Evolutionary conservation across 352 stramenopile species (phyloP), one percentile per base, ranked within the genome.

Genomic region (Globisporangium carolinianum): DNA sequence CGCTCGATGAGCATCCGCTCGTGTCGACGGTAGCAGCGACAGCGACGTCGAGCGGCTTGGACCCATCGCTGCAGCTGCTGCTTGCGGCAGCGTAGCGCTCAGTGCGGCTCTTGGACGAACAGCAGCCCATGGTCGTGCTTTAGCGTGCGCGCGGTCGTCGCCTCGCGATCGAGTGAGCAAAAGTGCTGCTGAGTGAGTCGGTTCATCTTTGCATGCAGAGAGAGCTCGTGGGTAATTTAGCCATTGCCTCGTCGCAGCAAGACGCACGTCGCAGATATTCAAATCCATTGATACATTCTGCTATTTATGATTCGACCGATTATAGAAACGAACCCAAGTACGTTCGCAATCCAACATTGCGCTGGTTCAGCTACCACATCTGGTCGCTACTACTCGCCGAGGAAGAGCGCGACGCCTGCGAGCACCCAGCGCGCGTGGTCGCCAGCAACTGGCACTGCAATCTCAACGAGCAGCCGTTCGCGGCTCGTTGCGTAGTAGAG

Each of bases 381-480:
- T 32, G 24, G 24, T 32, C 24, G 5, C 39, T 43, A 43, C 39
- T 67, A 92, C 47, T 94, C 83, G 37, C 79, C 69, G 7, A 96
- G 63, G 66, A 96, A 95, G 51, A 96, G 72, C 18, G 86, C 87
- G 12, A 94, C 79, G 9, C 87, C 86, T 14, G 82, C 81, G 4
- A 96, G 70, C 14, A 95, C 73, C 86, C 85, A 96, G 9, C 73
- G 76, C 36, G 79, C 66, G 17, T 81, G 69, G 58, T 95, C 82
- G 9, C 83, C 79, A 12, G 69, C 62, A 62, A 94, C 86, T 14
- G 86, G 86, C 63, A 95, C 64, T 0, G 80, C 72, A 58, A 95
- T 83, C 67, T 95, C 86, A 35, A 90, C 78, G 47, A 95, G 79
- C 69, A 92, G 72, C 9, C 80, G 72, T 55, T 93, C 84, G 39